These are phyloP conservation scores for Dothiorella sarmentorum DNA, from an alignment of 2,329 filamentous ascomycete species.

Conservation along the genomic window DNA sequence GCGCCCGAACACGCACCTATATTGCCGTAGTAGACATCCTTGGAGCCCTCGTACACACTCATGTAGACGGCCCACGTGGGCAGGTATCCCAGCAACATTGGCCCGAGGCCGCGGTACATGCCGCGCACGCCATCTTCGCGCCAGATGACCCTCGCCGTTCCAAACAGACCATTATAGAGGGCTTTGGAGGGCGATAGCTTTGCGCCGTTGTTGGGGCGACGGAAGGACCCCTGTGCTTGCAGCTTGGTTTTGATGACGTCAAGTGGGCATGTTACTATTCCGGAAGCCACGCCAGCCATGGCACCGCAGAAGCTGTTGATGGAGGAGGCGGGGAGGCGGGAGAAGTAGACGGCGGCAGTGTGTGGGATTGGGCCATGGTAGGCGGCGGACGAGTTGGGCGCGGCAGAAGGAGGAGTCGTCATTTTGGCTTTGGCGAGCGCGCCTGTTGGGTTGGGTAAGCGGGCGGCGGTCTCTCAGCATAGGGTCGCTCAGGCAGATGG, in stretches of 20 bases:
- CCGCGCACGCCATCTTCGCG: conserved; percentile 82
- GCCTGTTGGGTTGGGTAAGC: conserved; percentile 7
- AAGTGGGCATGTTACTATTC: conserved; percentile 90
- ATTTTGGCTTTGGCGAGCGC: conserved; percentile 17
- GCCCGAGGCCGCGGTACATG: conserved; percentile 88
- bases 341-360: conserved; percentile 14
- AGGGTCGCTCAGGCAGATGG: not conserved
- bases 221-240: conserved; percentile 87
- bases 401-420: conserved; percentile 16
- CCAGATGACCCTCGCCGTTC: conserved; percentile 83
- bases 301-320: conserved; percentile 85
- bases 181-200: conserved; percentile 44
- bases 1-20: conserved; percentile 44
- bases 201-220: conserved; percentile 48
- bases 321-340: conserved; percentile 52
- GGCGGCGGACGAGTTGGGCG: conserved; percentile 6
- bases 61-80: conserved; percentile 99
- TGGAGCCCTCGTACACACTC: conserved; percentile 89
- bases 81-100: conserved; percentile 91
- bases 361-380: not conserved
- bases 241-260: conserved; percentile 99
- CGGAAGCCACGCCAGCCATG: conserved; percentile 85
- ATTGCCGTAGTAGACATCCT: conserved; percentile 65
- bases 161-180: conserved; percentile 80
- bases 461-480: not conserved